These are phyloP conservation scores for Lycium ferocissimum DNA, from an alignment of 257 asterid genomes.

Conservation along the genomic window DNA sequence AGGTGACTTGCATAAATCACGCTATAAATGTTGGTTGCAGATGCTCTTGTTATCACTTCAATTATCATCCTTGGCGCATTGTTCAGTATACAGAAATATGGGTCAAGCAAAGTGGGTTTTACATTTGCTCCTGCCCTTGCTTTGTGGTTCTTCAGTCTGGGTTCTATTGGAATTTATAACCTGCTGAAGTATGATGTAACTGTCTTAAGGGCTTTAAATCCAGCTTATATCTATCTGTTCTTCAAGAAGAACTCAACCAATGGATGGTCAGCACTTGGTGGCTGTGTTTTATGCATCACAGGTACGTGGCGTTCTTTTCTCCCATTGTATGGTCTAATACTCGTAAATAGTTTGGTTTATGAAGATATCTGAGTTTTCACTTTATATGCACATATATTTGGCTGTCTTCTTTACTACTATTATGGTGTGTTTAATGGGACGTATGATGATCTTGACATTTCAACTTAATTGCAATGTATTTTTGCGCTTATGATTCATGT, in stretches of 20 bases:
- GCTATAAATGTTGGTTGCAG: slow-evolving; percentile 50
- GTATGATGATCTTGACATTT: not conserved
- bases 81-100: slow-evolving; percentile 90
- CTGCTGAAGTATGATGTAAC: slow-evolving; percentile 67
- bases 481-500: not conserved
- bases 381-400: not conserved
- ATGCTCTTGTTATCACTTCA: slow-evolving; percentile 88
- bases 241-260: slow-evolving; percentile 69
- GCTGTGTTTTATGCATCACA: slow-evolving; percentile 97
- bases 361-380: not conserved
- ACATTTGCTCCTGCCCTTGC: slow-evolving; percentile 94
- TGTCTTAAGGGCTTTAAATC: slow-evolving; percentile 85
- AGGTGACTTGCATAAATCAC: too few species aligned
- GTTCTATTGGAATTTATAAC: slow-evolving; percentile 85
- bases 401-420: not conserved
- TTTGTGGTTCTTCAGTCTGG: slow-evolving; percentile 91
- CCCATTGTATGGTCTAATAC: not conserved
- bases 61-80: slow-evolving; percentile 75
- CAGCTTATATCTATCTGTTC: slow-evolving; percentile 78
- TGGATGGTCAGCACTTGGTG: slow-evolving; percentile 98
- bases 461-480: not conserved
- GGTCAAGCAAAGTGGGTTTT: slow-evolving; percentile 92
- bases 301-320: slow-evolving; percentile 49
- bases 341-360: not conserved
- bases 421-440: not conserved